These are phyloP conservation scores for Oryza australiensis DNA, from an alignment of 176 grass and related monocot genomes.

Conservation along the genomic window DNA sequence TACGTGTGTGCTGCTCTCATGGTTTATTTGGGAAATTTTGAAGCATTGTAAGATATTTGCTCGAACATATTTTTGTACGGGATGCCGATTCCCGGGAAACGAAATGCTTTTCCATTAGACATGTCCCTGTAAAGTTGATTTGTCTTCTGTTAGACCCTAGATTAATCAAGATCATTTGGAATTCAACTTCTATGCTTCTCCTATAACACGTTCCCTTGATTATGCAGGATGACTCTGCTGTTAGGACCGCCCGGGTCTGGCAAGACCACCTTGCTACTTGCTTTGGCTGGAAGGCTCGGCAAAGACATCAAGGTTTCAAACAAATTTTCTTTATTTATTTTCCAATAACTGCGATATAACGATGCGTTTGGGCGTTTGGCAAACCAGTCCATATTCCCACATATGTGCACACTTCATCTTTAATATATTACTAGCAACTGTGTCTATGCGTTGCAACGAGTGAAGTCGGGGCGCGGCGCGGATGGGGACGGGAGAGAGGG, in stretches of 20 bases:
- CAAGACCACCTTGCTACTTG: slow-evolving; percentile 87
- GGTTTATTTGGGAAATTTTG: background rate
- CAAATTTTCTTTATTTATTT: background rate
- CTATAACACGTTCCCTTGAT: slow-evolving; percentile 24
- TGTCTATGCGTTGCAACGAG: too few relatives aligned
- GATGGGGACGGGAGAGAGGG: too few relatives aligned
- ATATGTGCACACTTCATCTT: background rate
- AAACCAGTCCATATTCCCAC: background rate
- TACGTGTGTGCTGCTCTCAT: background rate
- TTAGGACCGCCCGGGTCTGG: slow-evolving; percentile 90
- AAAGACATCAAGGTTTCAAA: slow-evolving; percentile 65
- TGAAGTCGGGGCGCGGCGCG: too few relatives aligned
- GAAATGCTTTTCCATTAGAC: background rate
- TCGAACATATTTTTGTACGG: background rate
- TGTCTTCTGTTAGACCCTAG: background rate
- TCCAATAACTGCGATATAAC: background rate
- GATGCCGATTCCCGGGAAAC: background rate
- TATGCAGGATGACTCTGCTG: slow-evolving; percentile 81
- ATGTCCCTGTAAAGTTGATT: background rate
- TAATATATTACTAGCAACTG: background rate
- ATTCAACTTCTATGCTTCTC: background rate
- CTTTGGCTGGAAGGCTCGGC: slow-evolving; percentile 77
- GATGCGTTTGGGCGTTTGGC: background rate
- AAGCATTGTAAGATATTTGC: background rate
- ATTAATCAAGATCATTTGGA: background rate